Evolutionary conservation across 768 basidiomycete genomes (phyloP), one percentile per base, ranked within the genome.

Genomic region (Boletellus ananas): DNA sequence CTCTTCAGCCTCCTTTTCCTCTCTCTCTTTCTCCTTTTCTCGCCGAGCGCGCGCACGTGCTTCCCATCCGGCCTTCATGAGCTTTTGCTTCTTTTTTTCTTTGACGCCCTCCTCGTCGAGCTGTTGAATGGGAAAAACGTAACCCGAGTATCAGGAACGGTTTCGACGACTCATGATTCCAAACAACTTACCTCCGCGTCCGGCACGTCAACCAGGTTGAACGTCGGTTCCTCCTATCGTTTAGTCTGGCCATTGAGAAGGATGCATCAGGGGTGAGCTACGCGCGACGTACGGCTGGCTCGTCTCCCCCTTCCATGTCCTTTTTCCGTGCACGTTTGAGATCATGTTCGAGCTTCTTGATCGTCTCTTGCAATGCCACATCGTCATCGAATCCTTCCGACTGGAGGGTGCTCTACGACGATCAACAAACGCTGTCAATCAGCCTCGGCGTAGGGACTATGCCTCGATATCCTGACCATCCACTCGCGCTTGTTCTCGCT

Each of bases 31-130:
- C 59, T 91, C 88, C 59, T 96, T 96, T 68, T 97, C 95, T 25
- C 83, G 83, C 58, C 87, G 80, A 0, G 83, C 81, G 1, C 91
- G 84, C 31, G 83, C 80, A 18, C 96, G 85, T 0, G 94, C 92
- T 50, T 98, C 95, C 66, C 86, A 94, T 1, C 90, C 91, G 0
- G 94, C 92, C 67, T 96, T 98, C 72, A 94, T 73, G 29, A 98
- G 76, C 57, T 84, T 87, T 65, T 99, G 96, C 61, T 87, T 90
- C 61, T 84, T 85, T 73, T 98, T 99, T 69, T 99, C 96, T 65
- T 90, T 97, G 33, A 97, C 65, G 21, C 84, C 79, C 35, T 95
- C 94, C 62, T 98, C 94, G 58, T 91, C 90, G 8, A 93, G 77
- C 87, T 91, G 51, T 16, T 20, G 20, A 12, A 29, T 29, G 11